Conservation (phyloP, 306 rosid species). For the Cercis canadensis region DNA sequence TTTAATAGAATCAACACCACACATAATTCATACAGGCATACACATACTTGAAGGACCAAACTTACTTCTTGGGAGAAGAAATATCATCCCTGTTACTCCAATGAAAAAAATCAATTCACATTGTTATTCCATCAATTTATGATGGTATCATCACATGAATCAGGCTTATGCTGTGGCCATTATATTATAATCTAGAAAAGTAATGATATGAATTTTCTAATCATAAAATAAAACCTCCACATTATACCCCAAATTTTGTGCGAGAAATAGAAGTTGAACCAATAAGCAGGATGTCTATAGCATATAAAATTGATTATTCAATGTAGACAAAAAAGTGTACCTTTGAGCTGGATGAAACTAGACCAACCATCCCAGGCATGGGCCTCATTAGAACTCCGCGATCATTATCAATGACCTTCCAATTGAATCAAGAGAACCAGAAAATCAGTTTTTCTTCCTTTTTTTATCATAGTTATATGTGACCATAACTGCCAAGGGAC, state of each 20-base stretch:
- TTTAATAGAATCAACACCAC: constrained; percentile 21
- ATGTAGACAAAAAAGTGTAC: constrained; percentile 46
- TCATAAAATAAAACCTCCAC: not conserved
- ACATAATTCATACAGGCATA: constrained; percentile 13
- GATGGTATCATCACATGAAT: constrained; percentile 12
- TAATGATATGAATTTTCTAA: constrained; percentile 8
- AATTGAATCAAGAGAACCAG: constrained; percentile 35
- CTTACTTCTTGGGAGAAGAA: not conserved
- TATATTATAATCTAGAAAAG: not conserved
- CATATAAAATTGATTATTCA: constrained; percentile 5
- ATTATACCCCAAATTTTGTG: constrained; percentile 10
- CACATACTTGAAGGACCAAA: constrained; percentile 24
- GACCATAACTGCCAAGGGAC: constrained; percentile 17
- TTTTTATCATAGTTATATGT: constrained; percentile 9
- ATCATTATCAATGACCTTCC: constrained; percentile 88
- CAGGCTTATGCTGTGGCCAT: not conserved
- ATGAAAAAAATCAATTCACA: too few relatives aligned
- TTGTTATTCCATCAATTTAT: constrained; percentile 21
- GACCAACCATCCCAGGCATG: constrained; percentile 96
- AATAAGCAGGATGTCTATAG: constrained; percentile 8
- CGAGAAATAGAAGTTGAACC: constrained; percentile 1
- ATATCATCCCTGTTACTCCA: too few relatives aligned
- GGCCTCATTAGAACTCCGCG: constrained; percentile 97
- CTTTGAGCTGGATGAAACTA: constrained; percentile 83
- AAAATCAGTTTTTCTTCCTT: constrained; percentile 18